Conservation (phyloP, 345 rosid species). For the Eutrema heterophyllum region DNA sequence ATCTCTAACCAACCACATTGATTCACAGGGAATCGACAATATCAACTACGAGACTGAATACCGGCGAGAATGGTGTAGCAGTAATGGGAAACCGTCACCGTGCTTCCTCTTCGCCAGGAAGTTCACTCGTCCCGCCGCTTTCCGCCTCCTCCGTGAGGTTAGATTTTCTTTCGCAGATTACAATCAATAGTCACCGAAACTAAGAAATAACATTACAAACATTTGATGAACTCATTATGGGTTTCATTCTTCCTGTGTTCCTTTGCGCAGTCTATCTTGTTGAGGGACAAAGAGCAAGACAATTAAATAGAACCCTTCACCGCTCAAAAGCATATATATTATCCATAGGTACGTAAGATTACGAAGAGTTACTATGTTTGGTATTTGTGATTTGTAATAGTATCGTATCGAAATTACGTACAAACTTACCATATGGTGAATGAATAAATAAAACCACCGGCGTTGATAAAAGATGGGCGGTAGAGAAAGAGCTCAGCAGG, state of each 20-base stretch:
- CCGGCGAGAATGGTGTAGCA: slow-evolving; percentile 91
- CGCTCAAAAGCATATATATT: neutral
- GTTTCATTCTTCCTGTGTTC: neutral
- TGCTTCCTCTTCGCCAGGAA: slow-evolving; percentile 97
- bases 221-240: neutral
- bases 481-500: slow-evolving; percentile 34
- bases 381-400: neutral
- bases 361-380: neutral
- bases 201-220: neutral
- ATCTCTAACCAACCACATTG: neutral
- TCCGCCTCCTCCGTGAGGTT: slow-evolving; percentile 71
- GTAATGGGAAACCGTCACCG: slow-evolving; percentile 68
- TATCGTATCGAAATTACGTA: neutral
- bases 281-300: slow-evolving; percentile 12
- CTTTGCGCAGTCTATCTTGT: slow-evolving; percentile 29
- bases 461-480: neutral
- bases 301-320: slow-evolving; percentile 10
- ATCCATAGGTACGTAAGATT: slow-evolving; percentile 3
- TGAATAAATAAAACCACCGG: neutral
- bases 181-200: neutral
- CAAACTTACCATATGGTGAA: slow-evolving; percentile 18
- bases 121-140: slow-evolving; percentile 87
- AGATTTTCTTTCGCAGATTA: neutral
- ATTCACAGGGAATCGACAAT: slow-evolving; percentile 64
- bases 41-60: slow-evolving; percentile 84